Evolutionary conservation across 768 basidiomycete genomes (phyloP).

Genomic region (Mycena capillaripes): DNA sequence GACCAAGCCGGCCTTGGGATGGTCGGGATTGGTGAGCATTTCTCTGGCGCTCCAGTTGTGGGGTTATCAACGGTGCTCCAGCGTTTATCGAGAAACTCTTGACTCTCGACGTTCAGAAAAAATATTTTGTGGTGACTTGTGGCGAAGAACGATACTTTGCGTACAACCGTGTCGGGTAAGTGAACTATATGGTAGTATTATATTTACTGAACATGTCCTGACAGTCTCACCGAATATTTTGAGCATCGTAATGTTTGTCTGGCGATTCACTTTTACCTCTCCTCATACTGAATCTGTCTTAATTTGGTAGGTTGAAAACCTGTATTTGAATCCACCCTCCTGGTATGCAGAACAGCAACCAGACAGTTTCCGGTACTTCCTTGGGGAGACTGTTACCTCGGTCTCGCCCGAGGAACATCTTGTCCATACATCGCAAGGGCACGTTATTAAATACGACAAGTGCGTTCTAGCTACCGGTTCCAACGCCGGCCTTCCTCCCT

Average conservation of each 20-base stretch:
- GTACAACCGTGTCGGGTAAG: slow-evolving; percentile 67
- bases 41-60: not conserved
- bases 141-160: slow-evolving; percentile 71
- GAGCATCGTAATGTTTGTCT: slow-evolving; percentile 61
- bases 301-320: slow-evolving; percentile 58
- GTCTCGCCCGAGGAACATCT: slow-evolving; percentile 55
- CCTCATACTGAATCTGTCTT: not conserved
- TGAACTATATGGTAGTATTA: not conserved
- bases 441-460: slow-evolving; percentile 66
- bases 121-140: slow-evolving; percentile 69
- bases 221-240: slow-evolving; percentile 69
- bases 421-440: slow-evolving; percentile 62
- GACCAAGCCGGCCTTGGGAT: slow-evolving; percentile 68
- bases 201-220: not conserved
- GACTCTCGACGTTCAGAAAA: slow-evolving; percentile 61
- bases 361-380: slow-evolving; percentile 65
- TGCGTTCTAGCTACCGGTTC: slow-evolving; percentile 82
- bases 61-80: slow-evolving; percentile 28
- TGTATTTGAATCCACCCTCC: slow-evolving; percentile 68
- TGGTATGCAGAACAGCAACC: slow-evolving; percentile 76
- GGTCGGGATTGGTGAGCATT: slow-evolving; percentile 67
- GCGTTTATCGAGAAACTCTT: slow-evolving; percentile 82
- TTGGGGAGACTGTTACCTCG: slow-evolving; percentile 61
- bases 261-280: not conserved
- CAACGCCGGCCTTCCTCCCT: slow-evolving; percentile 71